Evolutionary conservation across 2,329 filamentous ascomycete genomes (phyloP).

Genomic region (Cercospora zeae-maydis): DNA sequence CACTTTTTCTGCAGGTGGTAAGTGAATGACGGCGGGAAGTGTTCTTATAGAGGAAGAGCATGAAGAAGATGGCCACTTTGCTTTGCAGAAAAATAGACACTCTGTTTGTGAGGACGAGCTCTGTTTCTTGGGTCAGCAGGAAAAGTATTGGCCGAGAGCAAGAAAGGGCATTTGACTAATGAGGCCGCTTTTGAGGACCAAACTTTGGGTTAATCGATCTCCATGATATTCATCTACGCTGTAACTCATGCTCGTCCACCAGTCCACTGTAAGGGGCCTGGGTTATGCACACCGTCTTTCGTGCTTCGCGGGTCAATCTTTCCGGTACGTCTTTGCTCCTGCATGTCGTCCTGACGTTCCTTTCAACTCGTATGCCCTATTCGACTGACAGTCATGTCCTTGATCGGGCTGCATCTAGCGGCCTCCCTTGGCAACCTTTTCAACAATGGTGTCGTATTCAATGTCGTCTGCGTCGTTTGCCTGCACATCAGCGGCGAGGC

Average conservation of each 20-base stretch:
- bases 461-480: constrained; percentile 82
- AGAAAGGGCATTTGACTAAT: not conserved
- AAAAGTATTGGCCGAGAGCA: not conserved
- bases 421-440: constrained; percentile 47
- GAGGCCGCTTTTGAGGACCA: not conserved
- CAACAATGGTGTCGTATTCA: constrained; percentile 68
- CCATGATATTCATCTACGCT: constrained; percentile 11
- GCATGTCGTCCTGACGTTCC: not conserved
- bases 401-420: constrained; percentile 38
- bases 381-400: not conserved
- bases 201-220: constrained; percentile 5
- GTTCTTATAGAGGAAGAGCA: not conserved
- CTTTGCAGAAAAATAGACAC: not conserved
- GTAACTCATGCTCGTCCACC: constrained; percentile 1
- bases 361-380: not conserved
- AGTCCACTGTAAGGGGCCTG: not conserved
- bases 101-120: not conserved
- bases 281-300: not conserved
- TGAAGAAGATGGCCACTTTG: too few species aligned
- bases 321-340: not conserved
- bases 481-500: constrained; percentile 72
- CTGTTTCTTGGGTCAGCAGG: not conserved
- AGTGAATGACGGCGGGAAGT: not conserved
- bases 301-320: not conserved
- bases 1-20: not conserved